Base-by-base conservation (phyloP, 345 rosid species). In the Corchorus olitorius region DNA sequence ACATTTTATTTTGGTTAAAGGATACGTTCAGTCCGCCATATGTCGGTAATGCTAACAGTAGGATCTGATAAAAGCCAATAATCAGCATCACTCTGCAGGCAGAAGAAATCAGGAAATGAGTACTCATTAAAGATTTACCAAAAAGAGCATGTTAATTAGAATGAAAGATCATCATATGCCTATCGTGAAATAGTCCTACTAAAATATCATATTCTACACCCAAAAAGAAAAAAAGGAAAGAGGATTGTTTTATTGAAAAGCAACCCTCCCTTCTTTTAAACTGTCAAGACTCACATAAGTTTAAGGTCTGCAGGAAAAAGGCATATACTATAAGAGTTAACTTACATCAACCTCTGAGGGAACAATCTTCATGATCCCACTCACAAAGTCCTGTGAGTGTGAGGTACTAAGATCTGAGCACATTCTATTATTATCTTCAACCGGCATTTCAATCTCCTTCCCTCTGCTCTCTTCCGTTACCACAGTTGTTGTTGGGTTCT, bases 41-140 rank as follows among this genome's bases (percentile, higher is more conserved):
- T 84, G 85, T 93, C 95, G 20, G 97, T 93, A 75, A 92, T 88
- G 89, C 98, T 93, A 78, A 93, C 88, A 19, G 84, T 94, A 15
- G 93, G 88, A 75, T 96, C 99, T 81, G 99, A 93, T 82, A 87
- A 87, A 48, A 93, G 94, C 98, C 97, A 92, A 89, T 93, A 96
- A 84, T 96, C 99, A 68, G 90, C 93, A 69, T 87, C 94, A 79
- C 85, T 85, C 97, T 93, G 89, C 83, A 82, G 65, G 89, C 83
- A 82, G 65, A 76, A 13, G 66, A 53, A 61, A 77, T 56, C 46
- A 73, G 66, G 61, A 79, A 60, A 41, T 70, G 33, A 82, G 62
- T 19, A 61, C 50, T 55, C 16, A 27, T 17, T 53, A 65, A 60
- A 39, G 46, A 4, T 43, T 58, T 58, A 20, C 50, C 33, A 17